Evolutionary conservation across 805 yeast species (phyloP), one percentile per base, ranked within the genome.

Genomic region (Suhomyces xylopsoci): DNA sequence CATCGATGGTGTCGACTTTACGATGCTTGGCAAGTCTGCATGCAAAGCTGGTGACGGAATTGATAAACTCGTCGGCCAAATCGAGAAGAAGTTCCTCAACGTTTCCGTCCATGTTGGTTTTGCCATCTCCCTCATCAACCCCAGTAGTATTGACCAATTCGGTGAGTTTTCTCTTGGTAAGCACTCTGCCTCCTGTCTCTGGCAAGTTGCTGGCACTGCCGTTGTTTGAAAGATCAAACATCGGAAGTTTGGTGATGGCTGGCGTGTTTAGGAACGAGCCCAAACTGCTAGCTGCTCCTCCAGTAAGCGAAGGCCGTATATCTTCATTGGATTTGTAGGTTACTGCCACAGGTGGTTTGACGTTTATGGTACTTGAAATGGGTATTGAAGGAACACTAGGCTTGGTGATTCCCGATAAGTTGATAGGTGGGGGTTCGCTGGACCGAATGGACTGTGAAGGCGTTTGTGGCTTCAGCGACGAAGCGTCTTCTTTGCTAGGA

Each of bases 21-120:
- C 99, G 81, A 65, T 93, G 97, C 67, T 94, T 94, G 20, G 99
- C 98, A 58, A 94, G 77, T 51, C 96, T 81, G 66, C 98, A 93
- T 0, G 98, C 97, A 74, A 94, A 94, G 2, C 90, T 78, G 0
- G 97, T 91, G 2, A 96, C 97, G 47, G 89, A 85, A 7, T 88
- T 81, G 14, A 94, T 94, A 65, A 94, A 94, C 65, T 94, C 98
- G 69, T 94, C 99, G 0, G 99, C 97, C 47, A 94, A 73, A 68
- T 94, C 99, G 44, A 94, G 76, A 34, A 94, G 72, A 40, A 94
- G 73, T 60, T 93, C 98, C 68, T 92, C 97, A 15, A 90, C 96
- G 69, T 94, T 97, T 25, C 97, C 98, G 68, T 93, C 99, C 52
- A 94, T 88, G 4, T 81, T 80, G 5, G 96, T 85, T 62, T 91